Conservation (phyloP, 2,329 filamentous ascomycete species). For the Aspergillus spinulosporus region DNA sequence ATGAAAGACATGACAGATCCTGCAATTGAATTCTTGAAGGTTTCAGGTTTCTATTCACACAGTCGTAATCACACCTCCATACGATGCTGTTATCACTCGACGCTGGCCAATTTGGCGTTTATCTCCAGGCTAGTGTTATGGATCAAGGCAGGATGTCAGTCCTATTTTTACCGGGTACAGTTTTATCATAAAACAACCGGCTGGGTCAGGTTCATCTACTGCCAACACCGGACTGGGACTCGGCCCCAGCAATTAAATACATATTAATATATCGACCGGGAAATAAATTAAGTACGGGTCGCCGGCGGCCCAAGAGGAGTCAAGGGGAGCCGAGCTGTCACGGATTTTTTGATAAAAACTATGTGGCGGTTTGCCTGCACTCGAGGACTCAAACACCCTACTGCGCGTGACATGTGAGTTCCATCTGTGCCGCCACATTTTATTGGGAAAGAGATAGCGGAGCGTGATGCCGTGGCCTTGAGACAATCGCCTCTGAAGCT, state of each 20-base stretch:
- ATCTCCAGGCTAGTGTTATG: background rate
- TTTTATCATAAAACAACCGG: background rate
- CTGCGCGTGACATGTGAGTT: background rate
- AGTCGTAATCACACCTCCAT: background rate
- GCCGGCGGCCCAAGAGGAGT: background rate
- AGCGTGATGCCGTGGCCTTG: background rate
- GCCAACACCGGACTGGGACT: slow-evolving; percentile 1
- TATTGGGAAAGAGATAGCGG: background rate
- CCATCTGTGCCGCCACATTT: background rate
- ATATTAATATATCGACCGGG: background rate
- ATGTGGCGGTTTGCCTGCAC: slow-evolving; percentile 2
- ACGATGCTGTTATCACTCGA: background rate
- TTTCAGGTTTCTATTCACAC: background rate
- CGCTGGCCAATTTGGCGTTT: too few relatives aligned
- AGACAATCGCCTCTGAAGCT: too few relatives aligned
- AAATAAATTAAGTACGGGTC: slow-evolving; percentile 9
- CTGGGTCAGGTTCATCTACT: slow-evolving; percentile 11
- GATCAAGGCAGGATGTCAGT: background rate
- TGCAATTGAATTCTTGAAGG: background rate
- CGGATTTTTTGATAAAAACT: background rate
- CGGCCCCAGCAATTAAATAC: background rate
- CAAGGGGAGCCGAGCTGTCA: background rate
- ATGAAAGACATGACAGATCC: background rate
- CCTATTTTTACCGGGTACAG: background rate
- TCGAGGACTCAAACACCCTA: background rate